Evolutionary conservation across 164 flowering plant species (phyloP).

Genomic region (Macadamia integrifolia): DNA sequence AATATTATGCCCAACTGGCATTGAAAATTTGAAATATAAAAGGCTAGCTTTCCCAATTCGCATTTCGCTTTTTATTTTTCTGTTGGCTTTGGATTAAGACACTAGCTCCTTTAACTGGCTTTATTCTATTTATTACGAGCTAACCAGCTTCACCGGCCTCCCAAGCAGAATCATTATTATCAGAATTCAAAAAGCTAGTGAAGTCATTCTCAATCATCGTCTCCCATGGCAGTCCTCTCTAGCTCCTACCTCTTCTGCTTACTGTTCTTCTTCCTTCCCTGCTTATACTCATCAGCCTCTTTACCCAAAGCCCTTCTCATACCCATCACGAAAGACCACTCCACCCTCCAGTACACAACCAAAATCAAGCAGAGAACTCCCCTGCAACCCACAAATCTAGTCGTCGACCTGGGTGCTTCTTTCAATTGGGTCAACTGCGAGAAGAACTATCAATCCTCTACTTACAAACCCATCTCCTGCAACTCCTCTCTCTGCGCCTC

Average conservation of each 20-base stretch:
- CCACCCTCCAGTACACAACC: slow-evolving; percentile 17
- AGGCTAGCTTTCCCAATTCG: no score
- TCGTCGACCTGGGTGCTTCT: slow-evolving; percentile 27
- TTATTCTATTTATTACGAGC: no score
- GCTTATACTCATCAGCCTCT: neutral
- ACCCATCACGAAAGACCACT: slow-evolving; percentile 22
- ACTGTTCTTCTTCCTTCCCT: neutral
- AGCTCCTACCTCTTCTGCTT: neutral
- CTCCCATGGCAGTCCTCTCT: neutral
- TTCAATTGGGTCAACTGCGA: slow-evolving; percentile 24
- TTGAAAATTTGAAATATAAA: no score
- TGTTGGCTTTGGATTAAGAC: no score
- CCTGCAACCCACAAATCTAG: slow-evolving; percentile 17
- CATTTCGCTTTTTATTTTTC: no score
- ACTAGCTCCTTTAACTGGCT: no score
- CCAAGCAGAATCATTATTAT: no score
- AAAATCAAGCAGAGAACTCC: slow-evolving; percentile 23
- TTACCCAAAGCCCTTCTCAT: slow-evolving; percentile 10
- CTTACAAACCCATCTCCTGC: slow-evolving; percentile 24
- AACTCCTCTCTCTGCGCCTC: slow-evolving; percentile 16
- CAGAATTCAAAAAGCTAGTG: no score
- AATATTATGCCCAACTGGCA: no score
- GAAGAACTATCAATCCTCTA: slow-evolving; percentile 7
- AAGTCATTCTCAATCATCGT: no score
- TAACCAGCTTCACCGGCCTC: no score